Base-by-base conservation (phyloP, 2,329 filamentous ascomycete genomes). In the Helotiales sp. region DNA sequence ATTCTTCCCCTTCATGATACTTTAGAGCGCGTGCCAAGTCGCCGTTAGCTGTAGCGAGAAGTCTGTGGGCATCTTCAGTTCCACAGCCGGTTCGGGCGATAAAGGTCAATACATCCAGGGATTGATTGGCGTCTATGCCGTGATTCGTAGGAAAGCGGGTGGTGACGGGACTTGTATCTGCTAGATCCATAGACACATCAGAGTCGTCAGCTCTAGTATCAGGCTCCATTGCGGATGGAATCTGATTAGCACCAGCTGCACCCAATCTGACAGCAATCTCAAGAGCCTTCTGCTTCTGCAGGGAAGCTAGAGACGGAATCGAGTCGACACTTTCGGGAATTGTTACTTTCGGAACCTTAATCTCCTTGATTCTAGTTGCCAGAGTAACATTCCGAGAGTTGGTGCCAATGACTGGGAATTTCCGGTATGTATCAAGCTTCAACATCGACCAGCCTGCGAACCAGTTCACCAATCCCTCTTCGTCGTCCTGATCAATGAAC, bases 381-480 rank as follows among this genome's bases (percentile, higher is more conserved):
- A 54, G 50, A 40, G 11, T 7, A 37, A 50, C 58, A 49, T 60
- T 68, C 6, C 13, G 20, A 11, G 49, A 30, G 11, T 57, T 60
- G 20, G 75, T 76, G 2, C 87, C 87, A 4, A 89, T 63, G 2
- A 90, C 83, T 20, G 80, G 78, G 70, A 89, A 89, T 43, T 81
- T 83, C 34, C 86, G 82, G 71, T 83, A 86, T 47, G 78, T 77
- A 65, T 87, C 82, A 40, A 86, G 73, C 32, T 83, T 82, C 64
- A 76, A 67, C 34, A 80, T 78, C 0, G 86, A 80, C 87, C 87
- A 90, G 76, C 81, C 85, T 1, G 84, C 86, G 74, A 89, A 90
- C 84, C 86, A 89, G 69, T 88, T 86, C 10, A 89, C 82, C 30
- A 90, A 78, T 65, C 84, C 87, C 72, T 88, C 85, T 73, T 90